These are phyloP conservation scores for Areca catechu DNA, from an alignment of 176 grass and related monocot species.

Conservation along the genomic window DNA sequence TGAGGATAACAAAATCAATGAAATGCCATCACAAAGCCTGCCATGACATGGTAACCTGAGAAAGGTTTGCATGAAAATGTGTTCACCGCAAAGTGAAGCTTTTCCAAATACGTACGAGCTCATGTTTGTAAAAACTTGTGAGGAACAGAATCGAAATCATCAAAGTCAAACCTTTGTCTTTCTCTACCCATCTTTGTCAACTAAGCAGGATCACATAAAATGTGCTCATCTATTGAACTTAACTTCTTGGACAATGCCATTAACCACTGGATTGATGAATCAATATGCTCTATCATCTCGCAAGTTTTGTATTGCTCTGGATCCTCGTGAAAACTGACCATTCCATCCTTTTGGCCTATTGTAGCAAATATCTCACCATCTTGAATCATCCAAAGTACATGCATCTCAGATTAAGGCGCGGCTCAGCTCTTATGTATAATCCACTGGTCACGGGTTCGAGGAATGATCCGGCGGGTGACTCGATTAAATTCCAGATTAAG, in stretches of 20 bases:
- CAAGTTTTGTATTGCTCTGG: conserved; percentile 95
- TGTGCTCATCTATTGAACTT: conserved; percentile 65
- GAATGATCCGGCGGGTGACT: too few relatives aligned
- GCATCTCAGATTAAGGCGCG: too few relatives aligned
- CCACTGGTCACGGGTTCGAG: too few relatives aligned
- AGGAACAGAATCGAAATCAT: conserved; percentile 65
- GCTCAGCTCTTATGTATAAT: too few relatives aligned
- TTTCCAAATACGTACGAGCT: too few relatives aligned
- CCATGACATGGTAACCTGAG: too few relatives aligned
- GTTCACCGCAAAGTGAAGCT: too few relatives aligned
- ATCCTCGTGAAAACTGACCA: conserved; percentile 99
- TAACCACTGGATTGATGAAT: conserved; percentile 71
- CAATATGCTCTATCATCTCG: conserved; percentile 76
- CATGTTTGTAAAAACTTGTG: conserved; percentile 60
- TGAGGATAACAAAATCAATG: too few relatives aligned
- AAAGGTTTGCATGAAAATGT: too few relatives aligned
- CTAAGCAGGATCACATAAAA: conserved; percentile 78
- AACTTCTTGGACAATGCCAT: conserved; percentile 85
- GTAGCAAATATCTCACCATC: conserved; percentile 92
- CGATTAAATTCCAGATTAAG: too few relatives aligned
- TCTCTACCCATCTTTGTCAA: conserved; percentile 73
- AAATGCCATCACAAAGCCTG: too few relatives aligned
- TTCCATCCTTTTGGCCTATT: conserved; percentile 98
- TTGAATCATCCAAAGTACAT: too few relatives aligned
- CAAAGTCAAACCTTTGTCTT: conserved; percentile 60